Base-by-base conservation (phyloP, 176 grass and related monocot genomes). In the Hsuehochloa calcarea region DNA sequence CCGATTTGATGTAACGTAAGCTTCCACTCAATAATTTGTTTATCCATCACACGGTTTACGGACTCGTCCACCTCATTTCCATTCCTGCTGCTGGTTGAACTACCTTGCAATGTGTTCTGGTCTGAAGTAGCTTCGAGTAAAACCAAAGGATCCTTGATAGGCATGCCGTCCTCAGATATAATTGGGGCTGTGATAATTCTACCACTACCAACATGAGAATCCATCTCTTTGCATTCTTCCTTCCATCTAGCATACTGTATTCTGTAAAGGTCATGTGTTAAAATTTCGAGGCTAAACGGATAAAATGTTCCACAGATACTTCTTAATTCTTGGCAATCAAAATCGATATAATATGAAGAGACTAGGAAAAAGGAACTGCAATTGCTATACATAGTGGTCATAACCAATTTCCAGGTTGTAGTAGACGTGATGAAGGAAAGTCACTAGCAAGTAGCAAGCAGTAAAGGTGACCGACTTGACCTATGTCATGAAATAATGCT, bases 1-100 rank as follows among this genome's bases (percentile, higher is more conserved):
- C 97, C 97, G 70, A 99, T 99, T 85, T 99, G 97, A 89, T 99
- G 97, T 62, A 99, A 88, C 38, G 97, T 96, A 78, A 99, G 85
- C 79, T 99, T 99, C 93, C 97, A 96, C 6, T 96, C 91, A 11
- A 99, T 99, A 87, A 99, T 82, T 72, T 87, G 88, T 74, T 92
- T 99, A 87, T 99, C 92, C 23, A 87, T 72, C 68, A 84, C 68
- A 74, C 7, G 40, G 10, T 52, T 35, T 74, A 55, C 73, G 47
- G 75, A 80, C 25, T 77, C 70, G 61, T 82, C 77, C 45, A 74
- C 9, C 51, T 82, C 72, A 54, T 60, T 68, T 85, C 56, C 70
- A 46, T 26, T 59, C 44, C 38, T 65, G 29, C 16, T 83, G 47
- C 78, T 85, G 74, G 68, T 77, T 22, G 73, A 70, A 90, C 64